Percentiles rank a stretch among this genome's conserved stretches.
These are phyloP conservation scores for Leccinum broughii DNA, from an alignment of 768 basidiomycete species.

Conservation along the genomic window DNA sequence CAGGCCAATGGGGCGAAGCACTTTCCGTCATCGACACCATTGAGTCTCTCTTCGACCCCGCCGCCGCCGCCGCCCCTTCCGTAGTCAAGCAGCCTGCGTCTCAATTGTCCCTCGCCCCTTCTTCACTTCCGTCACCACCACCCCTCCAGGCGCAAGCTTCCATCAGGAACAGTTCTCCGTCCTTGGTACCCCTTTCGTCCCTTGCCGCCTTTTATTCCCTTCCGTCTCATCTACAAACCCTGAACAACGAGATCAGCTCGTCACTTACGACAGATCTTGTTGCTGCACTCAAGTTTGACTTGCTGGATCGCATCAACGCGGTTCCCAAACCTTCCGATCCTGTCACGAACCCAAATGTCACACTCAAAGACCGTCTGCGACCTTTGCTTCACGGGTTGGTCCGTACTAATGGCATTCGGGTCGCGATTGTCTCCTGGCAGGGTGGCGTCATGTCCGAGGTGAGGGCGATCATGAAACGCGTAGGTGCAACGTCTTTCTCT, in stretches of 20 bases:
- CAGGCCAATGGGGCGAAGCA: slow-evolving; percentile 88
- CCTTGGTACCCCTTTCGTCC: slow-evolving; percentile 60
- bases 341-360: slow-evolving; percentile 37
- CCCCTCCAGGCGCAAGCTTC: slow-evolving; percentile 8
- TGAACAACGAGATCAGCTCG: slow-evolving; percentile 74
- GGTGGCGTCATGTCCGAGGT: slow-evolving; percentile 66
- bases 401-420: slow-evolving; percentile 69
- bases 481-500: slow-evolving; percentile 36
- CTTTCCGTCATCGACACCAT: slow-evolving; percentile 72
- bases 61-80: slow-evolving; percentile 5
- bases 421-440: slow-evolving; percentile 68
- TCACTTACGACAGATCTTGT: slow-evolving; percentile 79
- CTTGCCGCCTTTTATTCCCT: slow-evolving; percentile 74
- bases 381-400: slow-evolving; percentile 79
- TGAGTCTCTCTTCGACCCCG: slow-evolving; percentile 53
- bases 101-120: slow-evolving; percentile 22
- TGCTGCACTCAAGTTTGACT: slow-evolving; percentile 64
- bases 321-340: slow-evolving; percentile 17
- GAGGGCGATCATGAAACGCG: slow-evolving; percentile 55
- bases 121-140: slow-evolving; percentile 37
- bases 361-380: slow-evolving; percentile 60
- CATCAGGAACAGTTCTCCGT: slow-evolving; percentile 32
- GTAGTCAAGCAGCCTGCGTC: neutral
- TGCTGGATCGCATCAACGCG: slow-evolving; percentile 52
- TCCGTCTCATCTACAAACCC: slow-evolving; percentile 66